phyloP scores from a whole-genome alignment of 805 yeast genomes.

The Maudiozyma serrabonitensis region DNA sequence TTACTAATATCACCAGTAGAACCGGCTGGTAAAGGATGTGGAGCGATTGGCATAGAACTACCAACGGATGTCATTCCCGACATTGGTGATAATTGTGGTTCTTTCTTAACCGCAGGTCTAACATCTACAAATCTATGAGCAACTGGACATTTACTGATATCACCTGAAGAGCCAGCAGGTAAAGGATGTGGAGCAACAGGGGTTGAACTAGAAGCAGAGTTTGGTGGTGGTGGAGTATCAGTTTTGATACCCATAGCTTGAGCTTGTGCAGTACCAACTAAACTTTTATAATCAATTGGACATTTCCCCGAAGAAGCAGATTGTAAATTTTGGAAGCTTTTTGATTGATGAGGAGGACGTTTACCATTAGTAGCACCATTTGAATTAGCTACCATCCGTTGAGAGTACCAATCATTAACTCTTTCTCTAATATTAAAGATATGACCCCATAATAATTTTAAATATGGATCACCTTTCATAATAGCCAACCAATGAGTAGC shows the following conservation, averaged over 20 bases:
- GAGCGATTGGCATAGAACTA: too few relatives aligned
- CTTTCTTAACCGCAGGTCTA: neutral
- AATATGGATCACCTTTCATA: conserved; percentile 48
- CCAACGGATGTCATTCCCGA: too few relatives aligned
- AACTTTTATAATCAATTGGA: conserved; percentile 15
- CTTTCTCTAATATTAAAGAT: conserved; percentile 35
- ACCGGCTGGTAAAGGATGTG: conserved; percentile 3
- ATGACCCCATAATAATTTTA: conserved; percentile 45
- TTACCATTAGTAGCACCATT: neutral
- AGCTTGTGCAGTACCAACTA: neutral
- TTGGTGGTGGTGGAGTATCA: neutral
- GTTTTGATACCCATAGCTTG: neutral
- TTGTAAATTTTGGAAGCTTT: conserved; percentile 2
- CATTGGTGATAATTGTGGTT: conserved; percentile 1
- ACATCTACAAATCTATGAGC: conserved; percentile 7
- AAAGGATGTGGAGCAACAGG: conserved; percentile 5
- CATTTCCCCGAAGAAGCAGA: conserved; percentile 8
- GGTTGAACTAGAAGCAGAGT: neutral
- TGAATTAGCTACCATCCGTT: conserved; percentile 9
- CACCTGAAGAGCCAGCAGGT: conserved; percentile 2
- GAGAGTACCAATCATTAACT: conserved; percentile 26
- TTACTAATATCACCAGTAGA: conserved; percentile 3
- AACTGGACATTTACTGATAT: conserved; percentile 12
- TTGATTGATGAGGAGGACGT: conserved; percentile 1
- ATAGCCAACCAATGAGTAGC: conserved; percentile 51